Evolutionary conservation across 2,329 filamentous ascomycete species (phyloP).

Genomic region (Penicillium sp.): DNA sequence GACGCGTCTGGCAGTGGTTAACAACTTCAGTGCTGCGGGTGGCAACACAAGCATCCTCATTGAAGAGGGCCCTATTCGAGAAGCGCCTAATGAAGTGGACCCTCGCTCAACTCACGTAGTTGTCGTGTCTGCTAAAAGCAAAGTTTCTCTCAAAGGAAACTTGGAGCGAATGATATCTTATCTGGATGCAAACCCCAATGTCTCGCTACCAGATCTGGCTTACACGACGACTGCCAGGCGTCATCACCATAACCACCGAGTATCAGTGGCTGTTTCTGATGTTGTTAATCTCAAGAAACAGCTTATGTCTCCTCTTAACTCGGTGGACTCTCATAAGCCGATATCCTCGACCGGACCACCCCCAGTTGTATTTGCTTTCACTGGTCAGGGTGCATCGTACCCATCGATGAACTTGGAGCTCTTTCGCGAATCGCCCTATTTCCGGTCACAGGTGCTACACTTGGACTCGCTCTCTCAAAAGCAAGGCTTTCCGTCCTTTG

Average conservation of each 20-base stretch:
- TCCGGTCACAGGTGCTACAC: slow-evolving; percentile 35
- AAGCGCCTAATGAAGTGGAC: slow-evolving; percentile 39
- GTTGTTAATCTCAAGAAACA: slow-evolving; percentile 27
- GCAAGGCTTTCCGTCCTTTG: slow-evolving; percentile 42
- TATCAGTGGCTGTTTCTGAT: slow-evolving; percentile 35
- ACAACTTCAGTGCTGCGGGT: slow-evolving; percentile 72
- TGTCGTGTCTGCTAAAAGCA: slow-evolving; percentile 59
- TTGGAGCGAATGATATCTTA: slow-evolving; percentile 57
- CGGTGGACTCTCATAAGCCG: slow-evolving; percentile 1
- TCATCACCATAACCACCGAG: slow-evolving; percentile 44
- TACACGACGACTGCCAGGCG: slow-evolving; percentile 68
- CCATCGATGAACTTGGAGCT: slow-evolving; percentile 46
- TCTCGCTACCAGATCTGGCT: slow-evolving; percentile 59
- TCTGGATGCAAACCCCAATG: slow-evolving; percentile 51
- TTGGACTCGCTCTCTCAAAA: slow-evolving; percentile 38
- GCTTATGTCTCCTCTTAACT: slow-evolving; percentile 25
- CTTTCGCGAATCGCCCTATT: slow-evolving; percentile 35
- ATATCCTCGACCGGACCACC: slow-evolving; percentile 1
- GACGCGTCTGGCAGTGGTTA: slow-evolving; percentile 50
- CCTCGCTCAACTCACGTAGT: slow-evolving; percentile 61
- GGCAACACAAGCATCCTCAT: slow-evolving; percentile 69
- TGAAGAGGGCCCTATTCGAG: slow-evolving; percentile 59
- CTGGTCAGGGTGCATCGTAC: slow-evolving; percentile 23
- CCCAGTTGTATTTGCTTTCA: slow-evolving; percentile 6
- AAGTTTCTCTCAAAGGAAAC: slow-evolving; percentile 53